A percentile compares a stretch with the other conserved stretches of the same genome.
phyloP scores from a whole-genome alignment of 352 stramenopile species.

The Thraustochytrium sp. region DNA sequence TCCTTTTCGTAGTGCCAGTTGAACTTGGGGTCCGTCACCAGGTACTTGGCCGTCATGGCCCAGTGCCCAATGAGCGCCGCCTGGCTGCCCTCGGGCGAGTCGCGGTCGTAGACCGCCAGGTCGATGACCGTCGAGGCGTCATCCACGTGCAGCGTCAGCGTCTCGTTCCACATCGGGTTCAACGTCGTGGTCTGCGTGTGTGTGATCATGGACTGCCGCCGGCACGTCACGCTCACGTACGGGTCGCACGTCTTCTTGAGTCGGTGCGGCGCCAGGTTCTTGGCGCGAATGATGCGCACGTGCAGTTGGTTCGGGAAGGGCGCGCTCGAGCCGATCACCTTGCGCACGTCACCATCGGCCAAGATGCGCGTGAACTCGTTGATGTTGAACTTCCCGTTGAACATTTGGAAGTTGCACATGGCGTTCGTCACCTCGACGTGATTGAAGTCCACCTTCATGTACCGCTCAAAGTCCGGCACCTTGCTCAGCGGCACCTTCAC shows the following conservation, averaged over 20 bases:
- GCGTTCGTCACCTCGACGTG: constrained; percentile 35
- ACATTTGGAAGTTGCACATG: constrained; percentile 46
- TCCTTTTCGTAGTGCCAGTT: constrained; percentile 40
- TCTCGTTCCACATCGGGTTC: constrained; percentile 43
- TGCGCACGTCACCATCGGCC: constrained; percentile 14
- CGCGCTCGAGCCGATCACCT: neutral
- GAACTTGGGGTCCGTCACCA: constrained; percentile 31
- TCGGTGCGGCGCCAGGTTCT: constrained; percentile 27
- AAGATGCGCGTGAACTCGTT: constrained; percentile 44
- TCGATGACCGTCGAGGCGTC: constrained; percentile 38
- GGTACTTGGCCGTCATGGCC: constrained; percentile 44
- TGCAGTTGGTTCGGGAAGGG: neutral
- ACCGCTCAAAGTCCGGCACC: constrained; percentile 42
- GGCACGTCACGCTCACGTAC: constrained; percentile 4
- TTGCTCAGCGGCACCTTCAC: constrained; percentile 40
- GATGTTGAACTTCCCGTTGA: constrained; percentile 45
- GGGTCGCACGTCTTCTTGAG: constrained; percentile 44
- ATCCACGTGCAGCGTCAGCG: constrained; percentile 16
- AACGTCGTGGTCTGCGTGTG: constrained; percentile 39
- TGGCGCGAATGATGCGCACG: constrained; percentile 24
- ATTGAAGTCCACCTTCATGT: constrained; percentile 42
- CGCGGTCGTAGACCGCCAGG: constrained; percentile 34
- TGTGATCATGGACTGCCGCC: neutral
- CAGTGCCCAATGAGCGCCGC: constrained; percentile 34
- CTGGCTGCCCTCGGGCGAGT: constrained; percentile 22